Evolutionary conservation across 768 basidiomycete species (phyloP), one percentile per base, ranked within the genome.

Genomic region (Suillus discolor): DNA sequence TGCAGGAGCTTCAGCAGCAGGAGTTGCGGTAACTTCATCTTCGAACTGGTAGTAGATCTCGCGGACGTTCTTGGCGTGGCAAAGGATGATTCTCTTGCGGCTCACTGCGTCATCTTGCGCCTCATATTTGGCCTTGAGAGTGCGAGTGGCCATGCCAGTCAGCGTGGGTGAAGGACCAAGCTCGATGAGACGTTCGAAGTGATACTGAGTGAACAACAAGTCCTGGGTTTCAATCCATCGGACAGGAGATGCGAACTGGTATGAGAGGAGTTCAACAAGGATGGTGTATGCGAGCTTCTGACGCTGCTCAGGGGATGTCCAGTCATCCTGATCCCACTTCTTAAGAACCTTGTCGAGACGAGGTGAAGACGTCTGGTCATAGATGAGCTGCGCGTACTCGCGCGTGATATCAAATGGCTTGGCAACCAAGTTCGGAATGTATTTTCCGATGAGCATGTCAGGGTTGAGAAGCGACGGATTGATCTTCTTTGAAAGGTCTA

Each of bases 221-320:
- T 99, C 97, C 75, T 99, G 97, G 0, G 97, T 99, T 81, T 99
- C 93, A 72, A 99, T 99, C 97, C 97, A 99, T 60, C 96, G 92
- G 23, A 99, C 97, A 8, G 97, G 96, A 1, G 97, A 99, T 0
- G 97, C 96, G 71, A 97, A 99, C 76, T 99, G 97, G 75, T 99
- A 99, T 16, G 97, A 94, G 59, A 99, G 84, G 55, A 99, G 87
- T 75, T 99, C 97, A 67, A 99, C 96, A 65, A 99, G 89, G 74
- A 98, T 96, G 70, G 90, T 91, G 76, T 99, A 99, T 0, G 97
- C 96, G 57, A 99, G 86, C 72, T 93, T 91, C 78, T 98, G 95
- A 57, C 96, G 92, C 69, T 96, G 92, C 63, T 89, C 91, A 12
- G 83, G 73, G 31, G 85, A 82, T 31, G 81, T 92, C 97, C 97